A percentile compares a stretch with the other conserved stretches of the same genome.
These are phyloP conservation scores for Cymodocea nodosa DNA, from an alignment of 116 monocot species.

Conservation along the genomic window DNA sequence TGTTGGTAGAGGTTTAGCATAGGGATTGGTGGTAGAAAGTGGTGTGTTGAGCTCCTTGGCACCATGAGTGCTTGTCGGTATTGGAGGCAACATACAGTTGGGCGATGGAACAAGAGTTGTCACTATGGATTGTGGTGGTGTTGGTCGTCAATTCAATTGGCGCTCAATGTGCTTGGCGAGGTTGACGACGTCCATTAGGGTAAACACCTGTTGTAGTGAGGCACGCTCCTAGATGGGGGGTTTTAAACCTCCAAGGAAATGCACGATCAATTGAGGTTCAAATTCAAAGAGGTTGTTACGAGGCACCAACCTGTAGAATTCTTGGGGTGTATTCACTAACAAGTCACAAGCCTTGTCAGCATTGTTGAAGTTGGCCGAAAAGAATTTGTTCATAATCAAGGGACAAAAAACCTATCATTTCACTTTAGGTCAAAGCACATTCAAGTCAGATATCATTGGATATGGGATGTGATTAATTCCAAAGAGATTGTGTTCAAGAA, in stretches of 20 bases:
- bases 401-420: no score
- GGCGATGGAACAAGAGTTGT: no score
- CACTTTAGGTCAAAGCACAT: no score
- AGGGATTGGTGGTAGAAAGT: not conserved
- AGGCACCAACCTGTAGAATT: not conserved
- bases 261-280: not conserved
- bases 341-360: not conserved
- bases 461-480: no score
- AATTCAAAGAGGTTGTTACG: not conserved
- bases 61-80: no score
- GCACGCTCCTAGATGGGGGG: not conserved
- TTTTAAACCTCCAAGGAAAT: not conserved
- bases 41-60: no score
- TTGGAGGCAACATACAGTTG: no score
- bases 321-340: not conserved
- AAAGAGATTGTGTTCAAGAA: no score
- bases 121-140: no score
- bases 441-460: no score
- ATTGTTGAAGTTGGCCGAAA: not conserved
- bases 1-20: not conserved
- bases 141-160: not conserved
- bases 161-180: not conserved
- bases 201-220: not conserved
- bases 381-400: conserved; percentile 1
- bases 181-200: not conserved